A percentile compares a stretch with the other conserved stretches of the same genome.
Evolutionary conservation across 257 asterid species (phyloP).

Genomic region (Linderniella brevidens): DNA sequence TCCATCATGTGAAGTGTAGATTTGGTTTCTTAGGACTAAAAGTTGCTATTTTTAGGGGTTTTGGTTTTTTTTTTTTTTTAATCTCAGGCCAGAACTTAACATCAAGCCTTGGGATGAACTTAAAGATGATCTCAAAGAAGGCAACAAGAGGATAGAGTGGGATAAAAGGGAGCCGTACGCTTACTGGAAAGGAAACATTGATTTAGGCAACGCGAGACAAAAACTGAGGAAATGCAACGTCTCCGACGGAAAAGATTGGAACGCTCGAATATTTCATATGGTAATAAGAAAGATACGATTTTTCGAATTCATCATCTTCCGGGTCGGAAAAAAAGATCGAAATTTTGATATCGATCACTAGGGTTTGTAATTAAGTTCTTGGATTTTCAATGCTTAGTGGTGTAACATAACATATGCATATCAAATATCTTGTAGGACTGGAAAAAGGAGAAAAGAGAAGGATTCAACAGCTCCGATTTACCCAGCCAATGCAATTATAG

Average conservation of each 20-base stretch:
- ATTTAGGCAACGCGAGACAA: constrained; percentile 21
- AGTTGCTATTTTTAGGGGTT: not conserved
- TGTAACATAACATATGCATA: too few species aligned
- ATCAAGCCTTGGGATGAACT: constrained; percentile 64
- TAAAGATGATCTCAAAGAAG: constrained; percentile 43
- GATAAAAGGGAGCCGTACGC: constrained; percentile 61
- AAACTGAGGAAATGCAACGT: constrained; percentile 41
- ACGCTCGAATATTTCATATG: constrained; percentile 41
- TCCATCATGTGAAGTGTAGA: constrained; percentile 1
- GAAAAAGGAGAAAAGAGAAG: constrained; percentile 32
- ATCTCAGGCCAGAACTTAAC: constrained; percentile 66
- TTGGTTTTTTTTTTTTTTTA: not conserved
- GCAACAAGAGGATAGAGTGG: constrained; percentile 38
- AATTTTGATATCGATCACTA: too few species aligned
- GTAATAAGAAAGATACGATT: constrained; percentile 16
- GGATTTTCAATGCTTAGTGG: too few species aligned
- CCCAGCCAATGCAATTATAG: constrained; percentile 61
- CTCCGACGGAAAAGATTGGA: constrained; percentile 31
- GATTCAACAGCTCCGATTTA: constrained; percentile 42
- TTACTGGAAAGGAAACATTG: constrained; percentile 61
- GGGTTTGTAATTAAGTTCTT: too few species aligned
- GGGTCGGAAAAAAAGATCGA: too few species aligned
- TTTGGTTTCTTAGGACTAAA: not conserved
- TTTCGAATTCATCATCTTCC: not conserved
- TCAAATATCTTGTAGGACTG: constrained; percentile 31